Conservation (phyloP, 2,329 filamentous ascomycete species). For the Colletotrichum brevisporum region DNA sequence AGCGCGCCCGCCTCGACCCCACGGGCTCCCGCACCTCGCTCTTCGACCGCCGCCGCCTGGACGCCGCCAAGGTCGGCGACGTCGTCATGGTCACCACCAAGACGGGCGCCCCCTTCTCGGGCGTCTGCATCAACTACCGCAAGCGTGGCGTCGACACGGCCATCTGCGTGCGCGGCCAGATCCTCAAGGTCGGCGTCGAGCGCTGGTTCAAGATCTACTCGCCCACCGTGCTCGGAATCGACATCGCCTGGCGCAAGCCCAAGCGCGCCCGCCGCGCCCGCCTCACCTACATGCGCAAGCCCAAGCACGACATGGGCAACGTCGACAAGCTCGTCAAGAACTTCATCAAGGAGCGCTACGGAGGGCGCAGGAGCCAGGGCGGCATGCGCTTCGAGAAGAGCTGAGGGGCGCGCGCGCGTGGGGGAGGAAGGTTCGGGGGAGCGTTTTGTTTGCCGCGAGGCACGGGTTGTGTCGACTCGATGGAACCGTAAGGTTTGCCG, state of each 20-base stretch:
- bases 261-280: conserved; percentile 90
- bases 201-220: conserved; percentile 98
- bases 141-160: conserved; percentile 90
- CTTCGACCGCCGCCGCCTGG: conserved; percentile 82
- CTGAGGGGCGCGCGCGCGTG: neutral
- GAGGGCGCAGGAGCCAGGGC: conserved; percentile 48
- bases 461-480: neutral
- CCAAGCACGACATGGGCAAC: conserved; percentile 88
- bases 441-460: neutral
- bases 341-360: conserved; percentile 62
- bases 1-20: conserved; percentile 85
- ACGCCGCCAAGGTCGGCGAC: conserved; percentile 87
- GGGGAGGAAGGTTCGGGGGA: neutral
- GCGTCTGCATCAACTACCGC: conserved; percentile 89
- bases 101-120: conserved; percentile 87
- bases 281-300: conserved; percentile 91
- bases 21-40: conserved; percentile 85
- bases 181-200: conserved; percentile 91
- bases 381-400: conserved; percentile 34
- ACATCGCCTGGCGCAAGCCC: conserved; percentile 88
- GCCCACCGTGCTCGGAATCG: conserved; percentile 89
- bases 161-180: conserved; percentile 86
- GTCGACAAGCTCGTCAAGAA: conserved; percentile 82
- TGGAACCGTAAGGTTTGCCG: neutral
- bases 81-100: conserved; percentile 91